Conservation (phyloP, 352 stramenopile genomes). For the Phytopythium chamaehyphon region DNA sequence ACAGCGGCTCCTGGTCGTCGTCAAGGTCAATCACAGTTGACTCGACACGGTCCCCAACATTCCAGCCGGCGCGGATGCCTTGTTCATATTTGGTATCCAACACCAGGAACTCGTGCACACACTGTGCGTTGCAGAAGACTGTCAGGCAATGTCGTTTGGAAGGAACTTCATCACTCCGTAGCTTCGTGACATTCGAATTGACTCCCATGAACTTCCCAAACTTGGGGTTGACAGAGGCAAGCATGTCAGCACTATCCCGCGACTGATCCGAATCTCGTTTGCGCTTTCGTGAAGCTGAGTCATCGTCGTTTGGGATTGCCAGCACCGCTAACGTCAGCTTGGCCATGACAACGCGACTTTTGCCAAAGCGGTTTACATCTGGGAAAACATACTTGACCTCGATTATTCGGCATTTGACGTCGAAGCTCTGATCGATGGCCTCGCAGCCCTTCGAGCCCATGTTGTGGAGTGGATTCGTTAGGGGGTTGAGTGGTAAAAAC, state of each 20-base stretch:
- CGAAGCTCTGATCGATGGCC: conserved; percentile 1
- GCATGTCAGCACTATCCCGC: neutral
- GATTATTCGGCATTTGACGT: neutral
- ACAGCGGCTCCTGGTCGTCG: neutral
- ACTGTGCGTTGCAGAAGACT: neutral
- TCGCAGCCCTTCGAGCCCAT: neutral
- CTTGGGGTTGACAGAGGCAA: neutral
- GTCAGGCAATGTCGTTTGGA: neutral
- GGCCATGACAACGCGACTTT: neutral
- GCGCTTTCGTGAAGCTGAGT: neutral
- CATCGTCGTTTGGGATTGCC: neutral
- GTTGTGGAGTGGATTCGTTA: neutral
- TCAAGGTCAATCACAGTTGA: neutral
- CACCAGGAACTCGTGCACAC: neutral
- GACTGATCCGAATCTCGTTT: neutral
- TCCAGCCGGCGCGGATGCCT: neutral
- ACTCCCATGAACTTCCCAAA: conserved; percentile 2
- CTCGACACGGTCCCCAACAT: conserved; percentile 1
- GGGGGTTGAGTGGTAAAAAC: neutral
- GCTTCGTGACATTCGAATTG: neutral
- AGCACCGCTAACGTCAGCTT: conserved; percentile 1
- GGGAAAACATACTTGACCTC: conserved; percentile 1
- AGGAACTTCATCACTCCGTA: neutral
- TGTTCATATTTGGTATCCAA: neutral
- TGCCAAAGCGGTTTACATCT: neutral